Percentiles rank a stretch among this genome's conserved stretches.
These are phyloP conservation scores for Punica granatum DNA, from an alignment of 345 rosid species.

Conservation along the genomic window DNA sequence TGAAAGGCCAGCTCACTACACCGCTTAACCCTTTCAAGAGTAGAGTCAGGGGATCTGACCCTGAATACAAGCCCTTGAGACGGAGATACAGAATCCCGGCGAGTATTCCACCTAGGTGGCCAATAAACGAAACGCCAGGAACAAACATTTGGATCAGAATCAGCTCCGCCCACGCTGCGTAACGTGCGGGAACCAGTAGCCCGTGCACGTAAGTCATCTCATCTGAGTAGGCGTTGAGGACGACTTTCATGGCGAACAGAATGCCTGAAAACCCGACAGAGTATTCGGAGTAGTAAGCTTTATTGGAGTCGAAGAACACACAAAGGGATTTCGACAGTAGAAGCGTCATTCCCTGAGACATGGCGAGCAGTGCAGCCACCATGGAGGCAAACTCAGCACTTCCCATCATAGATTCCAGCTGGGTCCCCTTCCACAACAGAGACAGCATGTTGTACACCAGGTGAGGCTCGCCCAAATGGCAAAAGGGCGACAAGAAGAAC, in stretches of 20 bases:
- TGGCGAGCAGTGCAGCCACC: slow-evolving; percentile 55
- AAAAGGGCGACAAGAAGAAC: slow-evolving; percentile 75
- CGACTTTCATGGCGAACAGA: slow-evolving; percentile 91
- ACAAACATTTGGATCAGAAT: slow-evolving; percentile 83
- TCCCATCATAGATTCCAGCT: slow-evolving; percentile 82
- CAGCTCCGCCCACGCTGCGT: slow-evolving; percentile 96
- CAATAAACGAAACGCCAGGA: slow-evolving; percentile 82
- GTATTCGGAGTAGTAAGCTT: slow-evolving; percentile 58
- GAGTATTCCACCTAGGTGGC: slow-evolving; percentile 93
- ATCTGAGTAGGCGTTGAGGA: slow-evolving; percentile 69
- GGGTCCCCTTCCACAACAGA: slow-evolving; percentile 88
- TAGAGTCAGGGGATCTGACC: slow-evolving; percentile 46
- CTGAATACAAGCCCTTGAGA: slow-evolving; percentile 45
- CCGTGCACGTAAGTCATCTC: slow-evolving; percentile 57
- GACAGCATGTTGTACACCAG: slow-evolving; percentile 88
- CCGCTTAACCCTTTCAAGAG: slow-evolving; percentile 33
- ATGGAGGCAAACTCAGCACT: slow-evolving; percentile 76
- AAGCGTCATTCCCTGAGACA: slow-evolving; percentile 86
- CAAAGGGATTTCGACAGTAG: slow-evolving; percentile 63
- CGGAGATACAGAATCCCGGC: slow-evolving; percentile 77
- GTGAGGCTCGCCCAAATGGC: slow-evolving; percentile 81
- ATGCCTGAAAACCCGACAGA: slow-evolving; percentile 89
- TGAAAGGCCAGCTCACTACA: slow-evolving; percentile 52
- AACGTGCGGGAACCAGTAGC: slow-evolving; percentile 54
- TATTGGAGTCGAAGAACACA: slow-evolving; percentile 44